Evolutionary conservation across 2,329 filamentous ascomycete species (phyloP).

Genomic region (Fusarium sp.): DNA sequence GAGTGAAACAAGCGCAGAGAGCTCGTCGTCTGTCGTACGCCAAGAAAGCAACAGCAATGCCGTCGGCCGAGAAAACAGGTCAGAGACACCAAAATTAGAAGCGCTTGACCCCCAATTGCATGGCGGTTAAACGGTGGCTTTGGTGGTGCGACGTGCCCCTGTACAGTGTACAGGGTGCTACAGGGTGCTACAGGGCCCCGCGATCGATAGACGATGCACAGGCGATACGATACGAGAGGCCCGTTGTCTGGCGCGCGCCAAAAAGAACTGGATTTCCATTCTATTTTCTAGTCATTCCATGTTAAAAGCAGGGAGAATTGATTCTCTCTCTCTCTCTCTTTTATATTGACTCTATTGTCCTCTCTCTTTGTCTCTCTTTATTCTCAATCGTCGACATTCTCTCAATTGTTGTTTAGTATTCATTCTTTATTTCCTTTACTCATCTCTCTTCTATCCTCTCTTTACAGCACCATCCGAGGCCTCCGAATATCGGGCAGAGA

Average conservation of each 20-base stretch:
- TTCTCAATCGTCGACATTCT: slow-evolving; percentile 13
- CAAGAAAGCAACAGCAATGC: slow-evolving; percentile 14
- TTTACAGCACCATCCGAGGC: slow-evolving; percentile 18
- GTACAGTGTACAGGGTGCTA: no score
- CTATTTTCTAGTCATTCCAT: background rate
- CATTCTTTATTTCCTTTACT: slow-evolving; percentile 14
- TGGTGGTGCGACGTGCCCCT: slow-evolving; percentile 45
- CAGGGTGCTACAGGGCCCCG: background rate
- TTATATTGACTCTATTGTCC: slow-evolving; percentile 17
- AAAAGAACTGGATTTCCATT: slow-evolving; percentile 6
- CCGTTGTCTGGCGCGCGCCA: slow-evolving; percentile 32
- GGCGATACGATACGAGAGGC: slow-evolving; percentile 18
- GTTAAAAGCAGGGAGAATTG: slow-evolving; percentile 1
- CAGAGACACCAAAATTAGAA: slow-evolving; percentile 27
- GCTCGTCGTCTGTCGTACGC: background rate
- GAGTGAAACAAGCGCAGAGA: slow-evolving; percentile 19
- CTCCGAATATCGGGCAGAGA: slow-evolving; percentile 3
- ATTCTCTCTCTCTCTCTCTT: slow-evolving; percentile 6
- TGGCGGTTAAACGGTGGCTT: slow-evolving; percentile 26
- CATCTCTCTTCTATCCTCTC: background rate
- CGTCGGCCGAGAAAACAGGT: slow-evolving; percentile 15
- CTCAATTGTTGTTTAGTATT: slow-evolving; percentile 14
- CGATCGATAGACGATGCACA: background rate
- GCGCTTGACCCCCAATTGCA: background rate
- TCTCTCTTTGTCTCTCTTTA: slow-evolving; percentile 12